Base-by-base conservation (phyloP, 75 land plant genomes). In the Pinus taeda region DNA sequence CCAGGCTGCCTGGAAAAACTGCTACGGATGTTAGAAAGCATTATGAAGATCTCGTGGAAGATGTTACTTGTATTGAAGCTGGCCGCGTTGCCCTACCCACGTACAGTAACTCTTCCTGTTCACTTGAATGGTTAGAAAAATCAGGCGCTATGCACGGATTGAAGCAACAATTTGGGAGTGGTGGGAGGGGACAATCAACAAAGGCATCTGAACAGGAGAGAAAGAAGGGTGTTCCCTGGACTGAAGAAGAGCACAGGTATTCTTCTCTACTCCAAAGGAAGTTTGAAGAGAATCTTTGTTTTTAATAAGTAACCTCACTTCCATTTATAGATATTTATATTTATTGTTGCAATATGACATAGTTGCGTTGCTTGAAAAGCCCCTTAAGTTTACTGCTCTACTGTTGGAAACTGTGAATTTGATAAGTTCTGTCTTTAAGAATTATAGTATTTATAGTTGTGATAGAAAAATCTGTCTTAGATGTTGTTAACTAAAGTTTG, bases 201-300 rank as follows among this genome's bases (percentile, higher is more conserved):
- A 74, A 84, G 79, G 45, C 79, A 24, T 69, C 74, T 37, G 83
- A 83, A 29, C 85, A 84, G 66, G 92, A 92, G 75, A 84, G 91
- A 81, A 87, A 88, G 80, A 92, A 90, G 61, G 94, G 94, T 3
- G 83, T 92, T 45, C 92, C 92, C 3, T 92, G 94, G 94, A 90
- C 94, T 14, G 88, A 92, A 75, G 92, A 90, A 1, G 94, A 92
- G 71, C 94, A 92, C 86, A 92, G 83, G 94, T 92, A 60, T 22
- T 49, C 57, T 73, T 17, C 26, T 70, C 7, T 0, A 39, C 55
- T 18, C 49, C 72, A 37, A 39, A 70, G 21, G 15, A 33, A 14
- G 18, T 70, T 26, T 56, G 57, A 60, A 73, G 37, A 55, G 42
- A 39, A 45, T 8, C 49, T 69, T 18, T 33, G 17, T 69, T 30